Percentiles rank a stretch among this genome's conserved stretches.
Conservation (phyloP, 2,329 filamentous ascomycete genomes). For the Ceratocystis lukuohia region DNA sequence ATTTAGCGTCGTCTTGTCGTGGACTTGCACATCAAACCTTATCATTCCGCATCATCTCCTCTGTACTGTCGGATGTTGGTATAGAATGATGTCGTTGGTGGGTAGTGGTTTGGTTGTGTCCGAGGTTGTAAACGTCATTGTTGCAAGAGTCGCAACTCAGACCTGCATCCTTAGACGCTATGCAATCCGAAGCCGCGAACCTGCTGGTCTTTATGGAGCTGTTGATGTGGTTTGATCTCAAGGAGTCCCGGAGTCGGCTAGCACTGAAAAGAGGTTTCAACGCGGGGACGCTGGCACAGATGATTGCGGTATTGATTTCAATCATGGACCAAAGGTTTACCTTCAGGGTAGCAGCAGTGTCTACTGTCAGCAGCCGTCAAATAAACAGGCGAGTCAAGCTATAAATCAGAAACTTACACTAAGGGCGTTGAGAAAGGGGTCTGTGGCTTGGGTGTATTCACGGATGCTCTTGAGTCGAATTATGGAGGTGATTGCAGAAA, state of each 20-base stretch:
- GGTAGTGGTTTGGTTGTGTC: background rate
- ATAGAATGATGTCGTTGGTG: background rate
- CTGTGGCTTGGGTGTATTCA: constrained; percentile 27
- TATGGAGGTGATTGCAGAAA: constrained; percentile 29
- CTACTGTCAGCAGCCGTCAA: background rate
- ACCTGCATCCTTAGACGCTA: background rate
- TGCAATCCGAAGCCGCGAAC: background rate
- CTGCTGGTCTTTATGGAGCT: background rate
- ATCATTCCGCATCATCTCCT: background rate
- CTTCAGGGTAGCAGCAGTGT: background rate
- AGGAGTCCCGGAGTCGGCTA: constrained; percentile 21
- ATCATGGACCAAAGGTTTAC: constrained; percentile 35
- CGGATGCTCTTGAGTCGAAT: constrained; percentile 31
- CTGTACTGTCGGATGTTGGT: background rate
- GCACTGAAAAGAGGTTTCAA: constrained; percentile 36
- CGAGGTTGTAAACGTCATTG: constrained; percentile 7
- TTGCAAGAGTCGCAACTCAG: background rate
- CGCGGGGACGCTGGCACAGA: constrained; percentile 37
- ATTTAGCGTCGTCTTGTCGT: too few species aligned
- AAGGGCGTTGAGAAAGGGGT: constrained; percentile 25
- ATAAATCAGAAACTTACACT: constrained; percentile 22
- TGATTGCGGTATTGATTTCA: constrained; percentile 37
- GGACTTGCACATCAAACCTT: background rate
- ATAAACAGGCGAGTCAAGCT: constrained; percentile 20
- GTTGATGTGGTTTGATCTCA: constrained; percentile 6